Evolutionary conservation across 2,329 filamentous ascomycete genomes (phyloP).

Genomic region (Pseudomassariella vexata): DNA sequence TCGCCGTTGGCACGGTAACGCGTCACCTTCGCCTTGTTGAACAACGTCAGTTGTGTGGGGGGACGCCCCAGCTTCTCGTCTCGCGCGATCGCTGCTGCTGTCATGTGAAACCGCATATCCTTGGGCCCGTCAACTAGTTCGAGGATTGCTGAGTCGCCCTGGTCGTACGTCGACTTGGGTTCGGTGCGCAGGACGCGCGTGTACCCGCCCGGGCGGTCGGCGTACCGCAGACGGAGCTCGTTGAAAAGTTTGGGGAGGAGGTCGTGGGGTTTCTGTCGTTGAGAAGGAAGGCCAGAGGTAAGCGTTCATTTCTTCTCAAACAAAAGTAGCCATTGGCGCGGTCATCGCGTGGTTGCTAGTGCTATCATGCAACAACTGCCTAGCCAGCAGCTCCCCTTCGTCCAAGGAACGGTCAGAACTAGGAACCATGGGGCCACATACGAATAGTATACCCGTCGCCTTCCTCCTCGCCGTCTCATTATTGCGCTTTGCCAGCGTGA

Average conservation of each 20-base stretch:
- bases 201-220: slow-evolving; percentile 78
- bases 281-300: not conserved
- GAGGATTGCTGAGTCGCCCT: slow-evolving; percentile 83
- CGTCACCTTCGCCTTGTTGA: slow-evolving; percentile 82
- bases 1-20: slow-evolving; percentile 63
- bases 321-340: no score
- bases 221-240: slow-evolving; percentile 73
- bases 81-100: slow-evolving; percentile 74
- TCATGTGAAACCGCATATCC: slow-evolving; percentile 93
- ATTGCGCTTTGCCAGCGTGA: slow-evolving; percentile 89
- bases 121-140: slow-evolving; percentile 91
- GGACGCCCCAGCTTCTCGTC: slow-evolving; percentile 48
- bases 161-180: slow-evolving; percentile 75
- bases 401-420: not conserved
- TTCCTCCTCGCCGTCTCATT: slow-evolving; percentile 72
- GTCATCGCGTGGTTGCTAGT: no score
- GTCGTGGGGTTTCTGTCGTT: slow-evolving; percentile 59
- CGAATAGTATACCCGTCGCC: slow-evolving; percentile 80
- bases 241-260: slow-evolving; percentile 85
- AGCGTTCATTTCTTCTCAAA: no score
- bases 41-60: slow-evolving; percentile 65
- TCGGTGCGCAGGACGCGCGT: slow-evolving; percentile 91
- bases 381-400: no score
- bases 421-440: slow-evolving; percentile 48
- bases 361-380: no score